A percentile compares a stretch with the other conserved stretches of the same genome.
Evolutionary conservation across 1,284 basidiomycete species (phyloP).

Genomic region (Marasmius sp.): DNA sequence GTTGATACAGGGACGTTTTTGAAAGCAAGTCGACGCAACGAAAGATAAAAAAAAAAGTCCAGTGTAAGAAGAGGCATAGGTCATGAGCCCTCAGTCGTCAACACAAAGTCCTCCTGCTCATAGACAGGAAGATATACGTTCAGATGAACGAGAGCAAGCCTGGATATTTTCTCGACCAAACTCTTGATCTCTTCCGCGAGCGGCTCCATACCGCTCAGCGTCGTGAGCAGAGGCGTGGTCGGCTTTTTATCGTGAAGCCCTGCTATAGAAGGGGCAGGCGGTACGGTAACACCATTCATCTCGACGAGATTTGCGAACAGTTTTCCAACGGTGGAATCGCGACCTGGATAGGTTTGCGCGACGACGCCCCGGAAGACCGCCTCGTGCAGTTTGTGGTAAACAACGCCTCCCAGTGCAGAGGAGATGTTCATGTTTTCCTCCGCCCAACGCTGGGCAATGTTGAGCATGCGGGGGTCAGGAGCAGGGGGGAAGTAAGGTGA

Average conservation of each 20-base stretch:
- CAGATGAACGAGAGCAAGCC: slow-evolving; percentile 70
- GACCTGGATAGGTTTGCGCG: slow-evolving; percentile 46
- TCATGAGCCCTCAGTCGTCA: slow-evolving; percentile 7
- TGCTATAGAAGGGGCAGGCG: slow-evolving; percentile 11
- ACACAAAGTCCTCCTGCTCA: slow-evolving; percentile 60
- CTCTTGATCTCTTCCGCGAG: slow-evolving; percentile 66
- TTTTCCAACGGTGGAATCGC: slow-evolving; percentile 32
- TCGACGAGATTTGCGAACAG: slow-evolving; percentile 14
- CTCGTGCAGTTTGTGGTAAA: slow-evolving; percentile 62
- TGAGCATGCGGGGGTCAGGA: slow-evolving; percentile 52
- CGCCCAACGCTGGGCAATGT: slow-evolving; percentile 64
- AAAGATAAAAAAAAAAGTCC: background rate
- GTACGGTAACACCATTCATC: slow-evolving; percentile 21
- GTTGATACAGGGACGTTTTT: background rate
- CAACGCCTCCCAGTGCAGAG: slow-evolving; percentile 55
- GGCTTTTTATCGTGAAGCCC: background rate
- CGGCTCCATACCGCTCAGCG: slow-evolving; percentile 54
- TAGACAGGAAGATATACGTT: slow-evolving; percentile 74
- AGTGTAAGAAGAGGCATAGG: background rate
- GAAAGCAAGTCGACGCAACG: background rate
- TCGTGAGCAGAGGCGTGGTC: background rate
- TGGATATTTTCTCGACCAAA: slow-evolving; percentile 67
- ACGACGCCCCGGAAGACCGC: slow-evolving; percentile 64
- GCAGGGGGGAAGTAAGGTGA: slow-evolving; percentile 18
- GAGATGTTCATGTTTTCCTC: slow-evolving; percentile 56